A percentile compares a stretch with the other conserved stretches of the same genome.
Conservation (phyloP, 805 yeast species). For the Pichia ethanolica region DNA sequence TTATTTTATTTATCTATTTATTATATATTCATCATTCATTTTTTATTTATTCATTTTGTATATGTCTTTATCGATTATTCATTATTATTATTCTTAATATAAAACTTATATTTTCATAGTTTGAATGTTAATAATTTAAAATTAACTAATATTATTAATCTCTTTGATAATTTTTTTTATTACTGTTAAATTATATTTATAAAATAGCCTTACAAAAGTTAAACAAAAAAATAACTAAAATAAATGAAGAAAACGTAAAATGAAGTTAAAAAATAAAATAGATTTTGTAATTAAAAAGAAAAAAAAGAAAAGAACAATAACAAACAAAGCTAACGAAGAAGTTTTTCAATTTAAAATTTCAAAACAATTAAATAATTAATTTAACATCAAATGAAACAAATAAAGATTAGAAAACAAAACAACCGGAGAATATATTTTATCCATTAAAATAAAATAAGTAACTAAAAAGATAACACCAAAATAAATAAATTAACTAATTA, state of each 20-base stretch:
- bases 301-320: neutral
- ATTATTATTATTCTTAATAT: conserved; percentile 5
- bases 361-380: too few species aligned
- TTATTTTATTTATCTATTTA: conserved; percentile 10
- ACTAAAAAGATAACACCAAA: neutral
- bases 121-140: neutral
- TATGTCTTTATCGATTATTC: neutral
- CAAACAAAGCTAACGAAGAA: neutral
- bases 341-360: too few species aligned
- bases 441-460: neutral
- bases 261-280: neutral
- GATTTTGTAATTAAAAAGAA: neutral
- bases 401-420: neutral
- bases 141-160: too few species aligned
- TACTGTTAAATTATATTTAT: neutral
- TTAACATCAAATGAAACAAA: too few species aligned
- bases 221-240: neutral
- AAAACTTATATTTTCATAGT: neutral
- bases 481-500: conserved; percentile 5
- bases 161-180: too few species aligned
- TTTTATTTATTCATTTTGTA: conserved; percentile 1
- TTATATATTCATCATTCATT: conserved; percentile 6
- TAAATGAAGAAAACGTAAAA: neutral
- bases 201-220: neutral
- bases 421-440: neutral